Percentiles rank a stretch among this genome's conserved stretches.
Conservation (phyloP, 345 rosid species). For the Corymbia maculata region DNA sequence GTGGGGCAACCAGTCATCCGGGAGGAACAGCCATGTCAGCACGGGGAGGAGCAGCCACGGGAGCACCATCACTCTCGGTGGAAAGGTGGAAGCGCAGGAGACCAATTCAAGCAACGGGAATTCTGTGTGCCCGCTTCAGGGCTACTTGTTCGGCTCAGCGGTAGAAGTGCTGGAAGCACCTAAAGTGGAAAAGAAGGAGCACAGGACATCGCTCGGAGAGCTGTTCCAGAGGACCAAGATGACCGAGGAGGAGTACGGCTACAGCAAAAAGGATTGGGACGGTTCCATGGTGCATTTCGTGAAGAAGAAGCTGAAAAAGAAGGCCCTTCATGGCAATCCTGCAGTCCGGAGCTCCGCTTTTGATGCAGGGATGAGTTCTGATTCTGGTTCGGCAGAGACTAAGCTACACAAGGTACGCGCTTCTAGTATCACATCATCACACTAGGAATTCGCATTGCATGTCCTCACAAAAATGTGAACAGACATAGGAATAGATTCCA, state of each 20-base stretch:
- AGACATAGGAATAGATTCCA: not conserved
- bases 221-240: slow-evolving; percentile 60
- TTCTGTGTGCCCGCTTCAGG: slow-evolving; percentile 63
- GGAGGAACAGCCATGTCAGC: slow-evolving; percentile 52
- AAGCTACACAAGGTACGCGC: slow-evolving; percentile 53
- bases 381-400: slow-evolving; percentile 50
- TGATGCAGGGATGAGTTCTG: slow-evolving; percentile 22
- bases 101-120: slow-evolving; percentile 34
- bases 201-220: slow-evolving; percentile 74
- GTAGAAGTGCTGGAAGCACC: slow-evolving; percentile 51
- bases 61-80: slow-evolving; percentile 63
- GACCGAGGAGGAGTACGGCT: slow-evolving; percentile 35
- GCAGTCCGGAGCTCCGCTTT: slow-evolving; percentile 29
- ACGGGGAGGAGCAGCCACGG: slow-evolving; percentile 73
- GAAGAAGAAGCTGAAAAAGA: slow-evolving; percentile 39
- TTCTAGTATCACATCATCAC: too few species aligned
- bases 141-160: slow-evolving; percentile 62
- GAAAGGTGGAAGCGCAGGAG: slow-evolving; percentile 51
- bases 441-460: not conserved
- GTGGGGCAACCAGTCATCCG: slow-evolving; percentile 44
- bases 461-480: not conserved
- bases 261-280: slow-evolving; percentile 49
- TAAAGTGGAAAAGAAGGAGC: slow-evolving; percentile 47
- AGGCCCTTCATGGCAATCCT: slow-evolving; percentile 24
- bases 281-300: slow-evolving; percentile 43